Evolutionary conservation across 495 filamentous ascomycete genomes (phyloP).

Genomic region (Penicillium antarcticum): DNA sequence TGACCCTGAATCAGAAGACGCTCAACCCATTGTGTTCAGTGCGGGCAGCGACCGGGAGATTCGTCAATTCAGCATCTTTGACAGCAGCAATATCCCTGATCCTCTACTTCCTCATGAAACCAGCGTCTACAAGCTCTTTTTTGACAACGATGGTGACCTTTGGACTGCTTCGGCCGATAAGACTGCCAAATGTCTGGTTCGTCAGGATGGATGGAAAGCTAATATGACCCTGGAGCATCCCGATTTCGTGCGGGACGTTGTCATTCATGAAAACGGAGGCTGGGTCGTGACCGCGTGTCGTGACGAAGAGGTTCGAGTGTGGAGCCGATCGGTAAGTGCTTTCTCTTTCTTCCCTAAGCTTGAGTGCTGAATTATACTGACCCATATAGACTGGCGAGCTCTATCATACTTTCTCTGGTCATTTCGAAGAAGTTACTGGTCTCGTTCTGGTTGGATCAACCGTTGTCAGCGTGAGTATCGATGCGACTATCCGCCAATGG

Average conservation of each 20-base stretch:
- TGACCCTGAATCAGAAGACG: conserved; percentile 52
- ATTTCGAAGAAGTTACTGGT: conserved; percentile 90
- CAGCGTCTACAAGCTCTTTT: conserved; percentile 78
- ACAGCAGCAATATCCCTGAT: conserved; percentile 46
- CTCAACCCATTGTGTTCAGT: conserved; percentile 61
- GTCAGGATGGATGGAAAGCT: conserved; percentile 60
- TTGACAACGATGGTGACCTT: conserved; percentile 69
- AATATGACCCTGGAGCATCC: conserved; percentile 75
- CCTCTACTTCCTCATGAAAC: conserved; percentile 84
- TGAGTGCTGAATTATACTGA: conserved; percentile 15
- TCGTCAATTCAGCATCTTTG: conserved; percentile 49
- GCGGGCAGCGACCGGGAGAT: conserved; percentile 85
- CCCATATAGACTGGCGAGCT: conserved; percentile 60
- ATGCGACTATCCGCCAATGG: conserved; percentile 85
- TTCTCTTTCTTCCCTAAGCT: background rate
- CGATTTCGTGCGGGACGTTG: conserved; percentile 83
- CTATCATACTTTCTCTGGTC: conserved; percentile 73
- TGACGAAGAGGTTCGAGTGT: conserved; percentile 88
- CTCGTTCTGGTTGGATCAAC: conserved; percentile 59
- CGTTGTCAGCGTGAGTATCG: conserved; percentile 79
- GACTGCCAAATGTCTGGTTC: conserved; percentile 68
- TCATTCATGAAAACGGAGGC: conserved; percentile 63
- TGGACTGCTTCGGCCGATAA: conserved; percentile 92
- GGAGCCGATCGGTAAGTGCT: conserved; percentile 61
- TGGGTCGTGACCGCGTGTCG: conserved; percentile 89